Conservation (phyloP, 495 filamentous ascomycete genomes). For the Neurospora sp. region DNA sequence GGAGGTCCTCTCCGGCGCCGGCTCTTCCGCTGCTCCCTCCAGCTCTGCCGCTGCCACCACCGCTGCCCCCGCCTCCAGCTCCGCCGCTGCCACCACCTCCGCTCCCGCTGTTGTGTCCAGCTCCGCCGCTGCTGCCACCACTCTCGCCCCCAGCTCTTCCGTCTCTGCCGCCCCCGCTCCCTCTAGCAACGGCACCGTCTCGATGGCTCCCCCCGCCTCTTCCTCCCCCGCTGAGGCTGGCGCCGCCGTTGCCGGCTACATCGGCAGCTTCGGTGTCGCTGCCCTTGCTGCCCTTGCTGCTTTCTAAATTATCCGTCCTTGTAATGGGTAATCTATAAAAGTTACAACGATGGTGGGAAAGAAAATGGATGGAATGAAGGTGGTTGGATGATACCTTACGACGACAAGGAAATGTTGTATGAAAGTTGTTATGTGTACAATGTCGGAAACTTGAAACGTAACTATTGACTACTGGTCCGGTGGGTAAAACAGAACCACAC, state of each 20-base stretch:
- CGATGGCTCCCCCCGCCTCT: neutral
- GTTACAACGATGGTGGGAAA: neutral
- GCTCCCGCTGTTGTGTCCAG: neutral
- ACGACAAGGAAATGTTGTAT: neutral
- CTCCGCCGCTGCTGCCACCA: neutral
- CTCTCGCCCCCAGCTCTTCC: slow-evolving; percentile 1
- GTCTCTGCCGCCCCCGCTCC: neutral
- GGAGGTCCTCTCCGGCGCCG: slow-evolving; percentile 10
- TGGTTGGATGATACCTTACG: neutral
- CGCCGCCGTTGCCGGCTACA: slow-evolving; percentile 13
- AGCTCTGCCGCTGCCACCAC: neutral
- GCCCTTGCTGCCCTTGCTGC: slow-evolving; percentile 19
- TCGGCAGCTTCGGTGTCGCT: slow-evolving; percentile 17
- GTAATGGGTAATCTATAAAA: neutral
- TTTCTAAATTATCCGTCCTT: slow-evolving; percentile 8
- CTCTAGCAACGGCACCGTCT: slow-evolving; percentile 6
- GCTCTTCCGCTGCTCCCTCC: neutral
- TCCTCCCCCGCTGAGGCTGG: slow-evolving; percentile 7
- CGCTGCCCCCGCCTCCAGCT: neutral
- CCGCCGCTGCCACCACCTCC: slow-evolving; percentile 3
- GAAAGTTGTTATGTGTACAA: neutral
- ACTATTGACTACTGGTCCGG: neutral
- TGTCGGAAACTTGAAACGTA: neutral
- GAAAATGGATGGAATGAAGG: neutral
- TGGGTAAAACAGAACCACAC: neutral